phyloP scores from a whole-genome alignment of 2,329 filamentous ascomycete species.

The Fusarium pseudonygamai region DNA sequence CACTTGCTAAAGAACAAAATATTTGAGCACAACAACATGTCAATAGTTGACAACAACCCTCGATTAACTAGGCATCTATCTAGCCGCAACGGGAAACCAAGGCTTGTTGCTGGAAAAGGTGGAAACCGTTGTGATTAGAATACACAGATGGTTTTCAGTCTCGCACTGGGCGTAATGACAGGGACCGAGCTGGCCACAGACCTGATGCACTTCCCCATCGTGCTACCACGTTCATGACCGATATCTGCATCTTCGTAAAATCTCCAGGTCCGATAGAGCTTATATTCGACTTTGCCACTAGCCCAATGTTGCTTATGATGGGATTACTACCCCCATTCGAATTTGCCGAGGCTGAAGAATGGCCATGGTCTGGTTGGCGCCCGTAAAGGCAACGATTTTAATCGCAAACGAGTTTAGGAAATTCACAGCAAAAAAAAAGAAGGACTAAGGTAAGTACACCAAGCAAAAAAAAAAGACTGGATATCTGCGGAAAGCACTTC shows the following conservation, averaged over 20 bases:
- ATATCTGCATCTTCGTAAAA: neutral
- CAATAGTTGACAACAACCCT: too few species aligned
- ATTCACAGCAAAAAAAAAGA: neutral
- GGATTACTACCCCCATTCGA: neutral
- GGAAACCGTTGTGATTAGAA: neutral
- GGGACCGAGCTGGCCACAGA: neutral
- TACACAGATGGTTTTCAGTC: too few species aligned
- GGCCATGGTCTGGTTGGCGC: too few species aligned
- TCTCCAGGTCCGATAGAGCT: neutral
- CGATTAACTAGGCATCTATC: neutral
- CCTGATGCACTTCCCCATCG: neutral
- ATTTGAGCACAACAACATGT: neutral
- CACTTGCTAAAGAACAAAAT: neutral
- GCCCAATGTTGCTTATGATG: neutral
- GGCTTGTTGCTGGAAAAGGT: neutral
- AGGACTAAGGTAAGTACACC: neutral
- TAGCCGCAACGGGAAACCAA: neutral
- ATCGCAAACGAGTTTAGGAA: neutral
- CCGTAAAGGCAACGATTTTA: neutral
- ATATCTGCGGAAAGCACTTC: too few species aligned
- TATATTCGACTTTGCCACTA: neutral
- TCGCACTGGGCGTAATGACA: neutral
- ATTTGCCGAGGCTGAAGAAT: neutral
- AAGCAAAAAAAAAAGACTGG: too few species aligned
- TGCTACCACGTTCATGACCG: too few species aligned